Conservation (phyloP, 106 monocot species). For the Acorus gramineus region DNA sequence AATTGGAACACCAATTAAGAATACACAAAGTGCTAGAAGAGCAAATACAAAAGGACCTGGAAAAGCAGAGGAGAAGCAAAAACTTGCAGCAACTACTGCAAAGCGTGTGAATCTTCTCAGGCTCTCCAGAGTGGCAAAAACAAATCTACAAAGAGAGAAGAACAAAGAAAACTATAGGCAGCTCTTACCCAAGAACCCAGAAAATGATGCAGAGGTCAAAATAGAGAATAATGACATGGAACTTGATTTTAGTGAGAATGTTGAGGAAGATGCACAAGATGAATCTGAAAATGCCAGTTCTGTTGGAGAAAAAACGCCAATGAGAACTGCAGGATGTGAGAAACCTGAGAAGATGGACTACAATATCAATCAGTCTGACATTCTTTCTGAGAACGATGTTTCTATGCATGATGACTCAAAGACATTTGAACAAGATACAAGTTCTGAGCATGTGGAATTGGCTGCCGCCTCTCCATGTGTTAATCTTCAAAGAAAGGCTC, state of each 20-base stretch:
- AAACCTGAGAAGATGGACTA: slow-evolving; percentile 27
- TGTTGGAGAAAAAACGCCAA: slow-evolving; percentile 21
- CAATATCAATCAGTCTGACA: slow-evolving; percentile 16
- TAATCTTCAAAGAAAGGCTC: slow-evolving; percentile 25
- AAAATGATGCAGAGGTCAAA: slow-evolving; percentile 78
- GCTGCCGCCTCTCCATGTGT: slow-evolving; percentile 35
- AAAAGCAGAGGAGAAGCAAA: slow-evolving; percentile 36
- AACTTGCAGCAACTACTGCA: slow-evolving; percentile 17
- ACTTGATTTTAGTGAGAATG: slow-evolving; percentile 91
- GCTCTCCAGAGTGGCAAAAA: slow-evolving; percentile 79
- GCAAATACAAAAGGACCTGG: slow-evolving; percentile 29
- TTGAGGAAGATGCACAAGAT: slow-evolving; percentile 74
- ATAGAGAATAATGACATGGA: slow-evolving; percentile 97
- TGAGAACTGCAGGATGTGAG: slow-evolving; percentile 12
- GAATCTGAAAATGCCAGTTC: slow-evolving; percentile 39
- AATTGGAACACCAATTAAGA: slow-evolving; percentile 44
- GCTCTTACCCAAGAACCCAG: slow-evolving; percentile 38
- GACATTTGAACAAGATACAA: slow-evolving; percentile 23
- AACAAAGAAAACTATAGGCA: slow-evolving; percentile 92
- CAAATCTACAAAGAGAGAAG: slow-evolving; percentile 79
- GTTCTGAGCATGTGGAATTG: slow-evolving; percentile 30
- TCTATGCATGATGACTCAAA: slow-evolving; percentile 18
- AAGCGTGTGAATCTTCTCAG: slow-evolving; percentile 72
- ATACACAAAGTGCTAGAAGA: slow-evolving; percentile 32
- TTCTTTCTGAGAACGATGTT: slow-evolving; percentile 16